phyloP scores from a whole-genome alignment of 2,329 filamentous ascomycete genomes.

The Colletotrichum karsti region DNA sequence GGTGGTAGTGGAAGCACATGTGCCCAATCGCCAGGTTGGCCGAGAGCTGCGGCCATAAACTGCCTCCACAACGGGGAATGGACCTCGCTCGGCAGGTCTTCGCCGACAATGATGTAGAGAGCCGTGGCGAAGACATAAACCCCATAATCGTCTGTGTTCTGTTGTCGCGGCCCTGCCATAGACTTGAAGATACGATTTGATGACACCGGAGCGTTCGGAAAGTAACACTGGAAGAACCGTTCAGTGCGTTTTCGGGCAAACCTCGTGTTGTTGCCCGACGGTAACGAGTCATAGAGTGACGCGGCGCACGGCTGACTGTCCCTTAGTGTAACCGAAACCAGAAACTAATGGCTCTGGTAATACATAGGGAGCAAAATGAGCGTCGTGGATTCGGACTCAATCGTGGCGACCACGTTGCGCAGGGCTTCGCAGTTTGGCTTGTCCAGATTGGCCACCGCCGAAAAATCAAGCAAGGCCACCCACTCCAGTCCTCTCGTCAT shows the following conservation, averaged over 20 bases:
- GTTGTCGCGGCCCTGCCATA: background rate
- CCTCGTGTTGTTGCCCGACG: background rate
- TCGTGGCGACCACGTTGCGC: background rate
- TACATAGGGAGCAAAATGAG: background rate
- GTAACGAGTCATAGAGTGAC: rapidly evolving
- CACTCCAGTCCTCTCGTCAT: background rate
- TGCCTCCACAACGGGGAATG: background rate
- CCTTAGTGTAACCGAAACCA: background rate
- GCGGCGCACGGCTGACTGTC: background rate
- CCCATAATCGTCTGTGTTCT: background rate
- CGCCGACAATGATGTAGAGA: background rate
- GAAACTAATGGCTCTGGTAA: background rate
- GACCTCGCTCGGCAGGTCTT: background rate
- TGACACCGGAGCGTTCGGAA: rapidly evolving
- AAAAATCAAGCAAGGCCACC: background rate
- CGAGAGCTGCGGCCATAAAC: background rate
- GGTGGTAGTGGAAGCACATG: rapidly evolving
- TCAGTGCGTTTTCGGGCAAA: background rate
- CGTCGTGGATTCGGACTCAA: background rate
- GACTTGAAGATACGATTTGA: background rate
- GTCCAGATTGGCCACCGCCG: background rate
- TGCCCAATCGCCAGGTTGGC: background rate
- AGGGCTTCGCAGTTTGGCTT: background rate
- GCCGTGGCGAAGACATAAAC: background rate
- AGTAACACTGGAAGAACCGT: background rate